Conservation (phyloP, 2,329 filamentous ascomycete genomes). For the Neocatenulostroma microsporum region DNA sequence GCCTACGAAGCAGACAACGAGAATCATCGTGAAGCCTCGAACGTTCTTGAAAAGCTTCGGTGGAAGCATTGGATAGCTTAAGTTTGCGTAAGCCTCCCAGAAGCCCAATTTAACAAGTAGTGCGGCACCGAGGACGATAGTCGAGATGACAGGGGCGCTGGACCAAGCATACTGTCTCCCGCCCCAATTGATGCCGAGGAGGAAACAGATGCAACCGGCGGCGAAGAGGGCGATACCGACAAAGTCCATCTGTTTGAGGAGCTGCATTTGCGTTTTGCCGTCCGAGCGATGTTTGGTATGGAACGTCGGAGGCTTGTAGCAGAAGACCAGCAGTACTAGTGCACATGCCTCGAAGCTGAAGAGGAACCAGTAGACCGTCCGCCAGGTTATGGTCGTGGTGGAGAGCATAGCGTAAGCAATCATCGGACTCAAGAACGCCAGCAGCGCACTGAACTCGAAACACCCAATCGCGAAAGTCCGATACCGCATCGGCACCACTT, state of each 20-base stretch:
- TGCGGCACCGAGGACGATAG: slow-evolving; percentile 9
- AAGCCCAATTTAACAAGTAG: slow-evolving; percentile 10
- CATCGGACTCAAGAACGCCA: slow-evolving; percentile 19
- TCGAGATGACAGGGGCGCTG: slow-evolving; percentile 8
- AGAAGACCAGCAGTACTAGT: slow-evolving; percentile 28
- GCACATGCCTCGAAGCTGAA: slow-evolving; percentile 11
- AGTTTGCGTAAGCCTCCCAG: slow-evolving; percentile 10
- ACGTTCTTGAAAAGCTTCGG: slow-evolving; percentile 10
- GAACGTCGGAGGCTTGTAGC: slow-evolving; percentile 25
- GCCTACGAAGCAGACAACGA: slow-evolving; percentile 10
- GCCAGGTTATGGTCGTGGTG: slow-evolving; percentile 7
- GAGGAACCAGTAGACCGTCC: slow-evolving; percentile 12
- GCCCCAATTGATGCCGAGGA: slow-evolving; percentile 12
- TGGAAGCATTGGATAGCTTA: slow-evolving; percentile 13
- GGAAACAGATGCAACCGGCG: slow-evolving; percentile 6
- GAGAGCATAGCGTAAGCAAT: slow-evolving; percentile 12
- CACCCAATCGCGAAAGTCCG: slow-evolving; percentile 25
- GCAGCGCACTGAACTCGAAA: slow-evolving; percentile 15
- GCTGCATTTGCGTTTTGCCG: slow-evolving; percentile 20
- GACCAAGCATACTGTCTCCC: slow-evolving; percentile 12
- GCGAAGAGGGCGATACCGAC: slow-evolving; percentile 33
- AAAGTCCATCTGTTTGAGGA: slow-evolving; percentile 43
- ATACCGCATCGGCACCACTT: slow-evolving; percentile 25
- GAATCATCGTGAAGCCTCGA: slow-evolving; percentile 11
- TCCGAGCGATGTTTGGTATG: slow-evolving; percentile 26